Conservation (phyloP, 1,139 yeast species). For the Diutina sp. region DNA sequence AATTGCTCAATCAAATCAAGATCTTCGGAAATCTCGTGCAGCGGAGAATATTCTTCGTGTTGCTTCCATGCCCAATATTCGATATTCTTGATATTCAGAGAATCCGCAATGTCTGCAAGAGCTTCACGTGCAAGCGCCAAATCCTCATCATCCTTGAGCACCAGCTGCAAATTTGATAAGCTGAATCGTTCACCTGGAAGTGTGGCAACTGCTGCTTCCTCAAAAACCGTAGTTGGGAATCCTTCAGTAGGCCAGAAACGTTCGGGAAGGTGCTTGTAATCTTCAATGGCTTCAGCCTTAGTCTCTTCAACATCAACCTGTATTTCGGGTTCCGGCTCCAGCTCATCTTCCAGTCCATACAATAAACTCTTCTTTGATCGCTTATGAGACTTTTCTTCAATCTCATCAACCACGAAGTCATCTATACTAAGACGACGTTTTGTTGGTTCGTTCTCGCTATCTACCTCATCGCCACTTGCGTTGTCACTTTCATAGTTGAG, state of each 20-base stretch:
- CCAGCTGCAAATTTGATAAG: conserved; percentile 36
- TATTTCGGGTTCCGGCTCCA: conserved; percentile 5
- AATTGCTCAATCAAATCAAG: not conserved
- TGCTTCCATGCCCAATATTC: conserved; percentile 64
- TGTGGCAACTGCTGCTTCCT: not conserved
- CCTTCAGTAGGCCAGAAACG: not conserved
- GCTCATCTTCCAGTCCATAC: conserved; percentile 3
- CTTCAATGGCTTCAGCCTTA: not conserved
- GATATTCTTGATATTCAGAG: conserved; percentile 22
- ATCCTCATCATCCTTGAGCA: conserved; percentile 70
- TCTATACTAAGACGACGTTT: not conserved
- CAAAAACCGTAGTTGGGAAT: not conserved
- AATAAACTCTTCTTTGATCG: not conserved
- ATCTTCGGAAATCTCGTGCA: not conserved
- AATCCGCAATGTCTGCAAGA: conserved; percentile 16
- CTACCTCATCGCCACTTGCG: not conserved
- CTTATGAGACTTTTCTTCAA: not conserved
- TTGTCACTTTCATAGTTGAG: conserved; percentile 32
- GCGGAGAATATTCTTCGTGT: conserved; percentile 13
- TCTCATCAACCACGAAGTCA: not conserved
- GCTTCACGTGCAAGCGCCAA: conserved; percentile 36
- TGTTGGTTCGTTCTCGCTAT: not conserved
- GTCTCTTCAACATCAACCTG: not conserved
- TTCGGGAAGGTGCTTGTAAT: not conserved
- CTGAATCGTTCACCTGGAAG: conserved; percentile 15